Base-by-base conservation (phyloP, 345 rosid species). In the Citrus mangshanensis region DNA sequence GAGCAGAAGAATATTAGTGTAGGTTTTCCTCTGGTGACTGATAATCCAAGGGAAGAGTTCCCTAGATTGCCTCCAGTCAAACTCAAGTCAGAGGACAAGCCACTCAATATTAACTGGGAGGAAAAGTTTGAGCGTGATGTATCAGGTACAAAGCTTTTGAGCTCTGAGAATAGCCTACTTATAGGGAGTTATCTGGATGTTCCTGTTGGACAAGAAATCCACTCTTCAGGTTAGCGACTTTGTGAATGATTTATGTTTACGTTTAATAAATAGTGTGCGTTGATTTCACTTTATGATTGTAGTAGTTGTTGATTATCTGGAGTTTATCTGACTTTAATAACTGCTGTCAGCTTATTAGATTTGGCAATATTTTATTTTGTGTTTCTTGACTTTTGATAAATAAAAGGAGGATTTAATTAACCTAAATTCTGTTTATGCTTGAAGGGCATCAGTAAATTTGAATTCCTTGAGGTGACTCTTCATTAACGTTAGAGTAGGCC, bases 41-140 rank as follows among this genome's bases (percentile, higher is more conserved):
- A 88, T 83, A 83, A 85, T 77, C 78, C 89, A 38, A 94, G 87
- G 86, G 98, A 97, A 84, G 98, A 94, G 81, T 87, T 86, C 54
- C 99, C 99, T 63, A 88, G 97, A 87, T 88, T 97, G 82, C 95
- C 99, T 74, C 99, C 98, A 3, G 99, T 97, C 79, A 97, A 88
- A 84, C 94, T 97, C 67, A 97, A 94, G 84, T 94, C 97, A 9
- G 99, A 91, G 81, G 98, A 97, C 78, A 94, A 91, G 74, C 79
- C 91, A n/a, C 74, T 88, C 72, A 85, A 80, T 79, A 79, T 89
- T 76, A 90, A 85, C 82, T 97, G 98, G 93, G 96, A 92, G 85
- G 99, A 93, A 81, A 94, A 92, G 62, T 90, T 87, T 84, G 98
- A 93, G 72, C 92, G 73, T 60, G 94, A 92, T 88, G 89, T 87